Conservation (phyloP, 1,284 basidiomycete genomes). For the Pholiota adiposa region DNA sequence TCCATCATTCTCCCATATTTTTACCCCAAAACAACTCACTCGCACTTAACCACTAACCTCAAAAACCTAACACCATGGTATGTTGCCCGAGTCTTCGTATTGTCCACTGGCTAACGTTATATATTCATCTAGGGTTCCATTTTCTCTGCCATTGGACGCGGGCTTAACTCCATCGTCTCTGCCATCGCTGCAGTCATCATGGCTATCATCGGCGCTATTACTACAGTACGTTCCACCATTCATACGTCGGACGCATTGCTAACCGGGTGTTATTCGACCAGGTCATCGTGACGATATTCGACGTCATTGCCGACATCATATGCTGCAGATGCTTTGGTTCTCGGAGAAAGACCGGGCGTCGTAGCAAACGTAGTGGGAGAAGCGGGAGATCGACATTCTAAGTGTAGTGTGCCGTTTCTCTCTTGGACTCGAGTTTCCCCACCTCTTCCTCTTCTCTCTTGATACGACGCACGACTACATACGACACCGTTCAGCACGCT, state of each 20-base stretch:
- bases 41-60: too few species aligned
- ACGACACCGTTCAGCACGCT: too few species aligned
- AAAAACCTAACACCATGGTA: background rate
- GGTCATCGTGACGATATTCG: slow-evolving; percentile 67
- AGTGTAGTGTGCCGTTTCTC: too few species aligned
- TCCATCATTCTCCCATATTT: too few species aligned
- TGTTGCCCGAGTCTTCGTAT: background rate
- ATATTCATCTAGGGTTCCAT: slow-evolving; percentile 53
- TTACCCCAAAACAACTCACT: too few species aligned
- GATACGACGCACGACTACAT: too few species aligned
- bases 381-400: too few species aligned
- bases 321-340: slow-evolving; percentile 62
- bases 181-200: slow-evolving; percentile 59
- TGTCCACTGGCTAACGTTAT: background rate
- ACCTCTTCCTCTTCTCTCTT: too few species aligned
- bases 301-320: slow-evolving; percentile 61
- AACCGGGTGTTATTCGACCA: slow-evolving; percentile 29
- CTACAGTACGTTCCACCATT: slow-evolving; percentile 46
- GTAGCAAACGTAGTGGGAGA: slow-evolving; percentile 30
- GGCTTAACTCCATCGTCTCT: slow-evolving; percentile 58
- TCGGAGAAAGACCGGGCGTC: slow-evolving; percentile 40
- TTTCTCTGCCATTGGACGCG: slow-evolving; percentile 62
- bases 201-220: slow-evolving; percentile 60
- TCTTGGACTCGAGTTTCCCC: too few species aligned
- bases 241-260: too few species aligned